Base-by-base conservation (phyloP, 192 early-diverging fungal genomes). In the Gaertneriomyces semiglobifer region DNA sequence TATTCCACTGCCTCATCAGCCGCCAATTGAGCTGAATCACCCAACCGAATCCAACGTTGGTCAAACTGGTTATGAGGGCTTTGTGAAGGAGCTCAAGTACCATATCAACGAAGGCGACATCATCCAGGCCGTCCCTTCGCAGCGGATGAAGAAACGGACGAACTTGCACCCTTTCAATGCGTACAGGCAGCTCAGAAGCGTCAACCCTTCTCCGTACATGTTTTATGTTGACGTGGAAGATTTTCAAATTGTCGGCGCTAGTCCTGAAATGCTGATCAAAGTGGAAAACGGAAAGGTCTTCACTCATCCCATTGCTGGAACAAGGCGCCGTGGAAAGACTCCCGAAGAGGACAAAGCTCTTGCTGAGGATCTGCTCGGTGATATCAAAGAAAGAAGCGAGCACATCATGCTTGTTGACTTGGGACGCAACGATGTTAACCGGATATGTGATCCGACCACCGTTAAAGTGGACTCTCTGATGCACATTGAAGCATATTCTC, bases 191-290 rank as follows among this genome's bases (percentile, higher is more conserved):
- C 79, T 99, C 62, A 84, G 97, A 56, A 92, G 89, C 16, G 77
- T 98, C 53, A 99, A 98, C 71, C 97, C 97, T n/a, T 97, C 95
- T 6, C 97, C 97, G 18, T 99, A 99, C 77, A 95, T 99, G 95
- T 99, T 99, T 73, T 99, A 98, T 75, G 84, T 99, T 66, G 88
- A 98, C 70, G 77, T 99, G 54, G 87, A 89, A 52, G 92, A 86
- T 56, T 98, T 96, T 70, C 90, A 94, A 69, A 79, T 97, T 16
- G 97, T 98, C 38, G 97, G 97, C 12, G 97, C 97, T 3, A 96
- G 94, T 16, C 97, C 97, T 11, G 97, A 99, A 77, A 95, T 98
- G 90, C 81, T 99, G 50, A 89, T 92, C 43, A 93, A 93, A 68
- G 96, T 99, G 16, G 83, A 91, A 53, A 86, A 88, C 54, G 79